A percentile compares a stretch with the other conserved stretches of the same genome.
Evolutionary conservation across 1,284 basidiomycete genomes (phyloP).

Genomic region (Amylostereum areolatum): DNA sequence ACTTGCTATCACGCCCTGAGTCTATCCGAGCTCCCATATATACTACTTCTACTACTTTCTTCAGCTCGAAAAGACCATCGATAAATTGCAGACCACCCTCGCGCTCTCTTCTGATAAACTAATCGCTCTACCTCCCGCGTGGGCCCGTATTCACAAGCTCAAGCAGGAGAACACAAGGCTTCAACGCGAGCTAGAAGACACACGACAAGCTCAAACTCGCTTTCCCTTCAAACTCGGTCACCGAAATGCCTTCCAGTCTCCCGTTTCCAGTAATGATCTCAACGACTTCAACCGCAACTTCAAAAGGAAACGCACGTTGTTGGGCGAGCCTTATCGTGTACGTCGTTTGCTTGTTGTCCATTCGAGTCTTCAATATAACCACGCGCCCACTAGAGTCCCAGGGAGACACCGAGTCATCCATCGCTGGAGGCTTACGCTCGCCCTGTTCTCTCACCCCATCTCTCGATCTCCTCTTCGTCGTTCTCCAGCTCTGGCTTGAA

Average conservation of each 20-base stretch:
- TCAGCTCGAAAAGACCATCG: constrained; percentile 76
- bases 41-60: background rate
- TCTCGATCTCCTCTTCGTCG: constrained; percentile 8
- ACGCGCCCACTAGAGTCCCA: constrained; percentile 24
- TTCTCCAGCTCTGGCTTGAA: constrained; percentile 23
- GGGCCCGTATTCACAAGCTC: constrained; percentile 66
- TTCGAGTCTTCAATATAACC: background rate
- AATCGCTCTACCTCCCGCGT: constrained; percentile 59
- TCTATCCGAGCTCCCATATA: background rate
- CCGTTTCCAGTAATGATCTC: constrained; percentile 6
- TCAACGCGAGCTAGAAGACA: constrained; percentile 62
- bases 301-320: constrained; percentile 45
- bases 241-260: constrained; percentile 15
- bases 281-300: constrained; percentile 50
- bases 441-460: constrained; percentile 2
- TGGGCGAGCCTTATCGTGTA: constrained; percentile 57
- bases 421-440: constrained; percentile 12
- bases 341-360: constrained; percentile 8
- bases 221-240: constrained; percentile 18
- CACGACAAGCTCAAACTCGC: constrained; percentile 29
- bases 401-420: constrained; percentile 16
- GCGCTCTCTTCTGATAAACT: constrained; percentile 67
- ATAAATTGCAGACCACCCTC: constrained; percentile 68
- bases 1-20: too few relatives aligned
- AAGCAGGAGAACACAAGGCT: constrained; percentile 68